These are phyloP conservation scores for Amylocarpus encephaloides DNA, from an alignment of 2,329 filamentous ascomycete species.

Conservation along the genomic window DNA sequence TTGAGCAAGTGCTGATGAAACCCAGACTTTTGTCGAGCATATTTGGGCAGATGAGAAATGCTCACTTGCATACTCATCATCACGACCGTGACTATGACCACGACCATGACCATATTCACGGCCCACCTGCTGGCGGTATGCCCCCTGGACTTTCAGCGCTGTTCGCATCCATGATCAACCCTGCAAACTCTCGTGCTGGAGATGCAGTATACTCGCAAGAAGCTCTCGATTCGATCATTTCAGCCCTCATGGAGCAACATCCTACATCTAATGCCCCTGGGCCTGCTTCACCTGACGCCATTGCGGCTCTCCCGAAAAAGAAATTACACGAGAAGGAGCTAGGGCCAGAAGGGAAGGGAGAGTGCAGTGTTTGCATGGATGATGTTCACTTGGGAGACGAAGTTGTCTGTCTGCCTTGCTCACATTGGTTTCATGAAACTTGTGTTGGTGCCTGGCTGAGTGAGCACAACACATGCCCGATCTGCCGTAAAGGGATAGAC, in stretches of 20 bases:
- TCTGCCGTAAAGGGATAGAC: conserved; percentile 52
- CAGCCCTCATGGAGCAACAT: conserved; percentile 80
- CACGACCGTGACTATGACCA: conserved; percentile 22
- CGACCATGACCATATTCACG: conserved; percentile 11
- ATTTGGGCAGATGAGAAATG: conserved; percentile 21
- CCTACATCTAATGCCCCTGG: conserved; percentile 70
- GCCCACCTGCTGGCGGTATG: conserved; percentile 25
- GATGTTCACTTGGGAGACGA: conserved; percentile 66
- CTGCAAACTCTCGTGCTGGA: conserved; percentile 51
- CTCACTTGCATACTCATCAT: background rate
- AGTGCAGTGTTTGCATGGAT: conserved; percentile 96
- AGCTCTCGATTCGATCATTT: conserved; percentile 81
- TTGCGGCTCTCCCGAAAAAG: conserved; percentile 66
- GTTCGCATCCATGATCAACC: conserved; percentile 45
- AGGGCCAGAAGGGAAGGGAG: conserved; percentile 56
- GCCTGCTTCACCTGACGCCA: conserved; percentile 70
- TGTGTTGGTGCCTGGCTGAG: conserved; percentile 80
- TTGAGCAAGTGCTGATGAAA: no score
- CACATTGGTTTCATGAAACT: conserved; percentile 85
- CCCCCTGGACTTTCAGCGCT: conserved; percentile 44
- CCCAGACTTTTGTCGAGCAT: conserved; percentile 25
- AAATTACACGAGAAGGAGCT: conserved; percentile 66
- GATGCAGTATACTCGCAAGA: conserved; percentile 90
- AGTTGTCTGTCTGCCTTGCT: conserved; percentile 75
- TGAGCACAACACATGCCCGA: conserved; percentile 89